Evolutionary conservation across 1,139 yeast species (phyloP).

Genomic region (Hansenula sp.): DNA sequence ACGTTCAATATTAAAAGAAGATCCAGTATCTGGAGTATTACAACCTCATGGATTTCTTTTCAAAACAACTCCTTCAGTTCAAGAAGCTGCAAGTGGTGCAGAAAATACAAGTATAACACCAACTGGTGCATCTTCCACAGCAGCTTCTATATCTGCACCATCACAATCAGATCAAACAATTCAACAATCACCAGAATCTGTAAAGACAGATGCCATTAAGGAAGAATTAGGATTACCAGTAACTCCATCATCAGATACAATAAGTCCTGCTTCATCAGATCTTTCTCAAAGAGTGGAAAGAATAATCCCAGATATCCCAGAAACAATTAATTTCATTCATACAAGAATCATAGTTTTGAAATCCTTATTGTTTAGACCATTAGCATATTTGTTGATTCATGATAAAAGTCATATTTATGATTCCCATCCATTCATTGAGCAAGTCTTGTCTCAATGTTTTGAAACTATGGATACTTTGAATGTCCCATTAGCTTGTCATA

Average conservation of each 20-base stretch:
- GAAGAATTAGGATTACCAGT: slow-evolving; percentile 2
- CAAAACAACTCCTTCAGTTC: slow-evolving; percentile 4
- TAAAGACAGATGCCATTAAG: too few species aligned
- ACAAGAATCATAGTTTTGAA: slow-evolving; percentile 18
- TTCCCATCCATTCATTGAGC: slow-evolving; percentile 13
- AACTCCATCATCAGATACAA: slow-evolving; percentile 4
- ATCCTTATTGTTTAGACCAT: slow-evolving; percentile 16
- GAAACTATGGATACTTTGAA: slow-evolving; percentile 17
- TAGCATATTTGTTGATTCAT: slow-evolving; percentile 13
- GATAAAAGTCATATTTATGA: slow-evolving; percentile 8
- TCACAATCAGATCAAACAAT: background rate
- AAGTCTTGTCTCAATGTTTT: slow-evolving; percentile 11
- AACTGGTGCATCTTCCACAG: background rate
- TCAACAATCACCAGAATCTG: background rate
- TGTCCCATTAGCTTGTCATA: slow-evolving; percentile 17
- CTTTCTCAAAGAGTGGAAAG: slow-evolving; percentile 3
- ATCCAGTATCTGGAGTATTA: slow-evolving; percentile 10
- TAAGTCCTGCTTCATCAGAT: slow-evolving; percentile 1
- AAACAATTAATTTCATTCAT: slow-evolving; percentile 17
- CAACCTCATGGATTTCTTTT: slow-evolving; percentile 19
- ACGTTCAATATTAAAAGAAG: slow-evolving; percentile 8
- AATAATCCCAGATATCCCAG: slow-evolving; percentile 10
- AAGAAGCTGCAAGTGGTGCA: background rate
- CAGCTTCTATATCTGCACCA: background rate
- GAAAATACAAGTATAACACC: too few species aligned